Evolutionary conservation across 352 stramenopile genomes (phyloP).

Genomic region (Globisporangium lucens): DNA sequence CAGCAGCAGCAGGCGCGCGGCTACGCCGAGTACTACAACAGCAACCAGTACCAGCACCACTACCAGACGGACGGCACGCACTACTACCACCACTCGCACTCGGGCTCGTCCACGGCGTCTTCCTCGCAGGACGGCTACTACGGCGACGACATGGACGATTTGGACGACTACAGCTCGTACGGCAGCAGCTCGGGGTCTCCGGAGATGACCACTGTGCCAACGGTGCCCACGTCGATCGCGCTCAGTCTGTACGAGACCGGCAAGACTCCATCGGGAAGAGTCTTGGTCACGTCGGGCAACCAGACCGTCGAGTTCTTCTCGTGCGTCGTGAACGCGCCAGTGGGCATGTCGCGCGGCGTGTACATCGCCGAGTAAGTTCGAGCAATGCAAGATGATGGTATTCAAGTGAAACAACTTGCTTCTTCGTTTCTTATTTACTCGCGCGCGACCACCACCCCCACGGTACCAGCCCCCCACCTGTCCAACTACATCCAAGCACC

Average conservation of each 20-base stretch:
- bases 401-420: constrained; percentile 11
- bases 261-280: constrained; percentile 75
- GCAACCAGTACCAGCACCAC: constrained; percentile 42
- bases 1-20: constrained; percentile 15
- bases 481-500: constrained; percentile 7
- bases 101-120: constrained; percentile 71
- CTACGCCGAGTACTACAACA: constrained; percentile 42
- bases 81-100: constrained; percentile 73
- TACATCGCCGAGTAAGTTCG: constrained; percentile 55
- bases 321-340: constrained; percentile 68
- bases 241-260: constrained; percentile 74
- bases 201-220: constrained; percentile 79
- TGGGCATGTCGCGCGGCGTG: constrained; percentile 48
- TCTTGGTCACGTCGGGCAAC: constrained; percentile 73
- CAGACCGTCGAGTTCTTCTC: constrained; percentile 88
- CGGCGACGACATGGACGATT: constrained; percentile 66
- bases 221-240: constrained; percentile 60
- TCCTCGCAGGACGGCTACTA: constrained; percentile 81
- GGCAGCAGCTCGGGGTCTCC: constrained; percentile 27
- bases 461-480: neutral
- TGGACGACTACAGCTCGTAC: constrained; percentile 50
- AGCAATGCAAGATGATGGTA: neutral
- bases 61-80: constrained; percentile 42
- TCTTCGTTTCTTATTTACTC: constrained; percentile 26
- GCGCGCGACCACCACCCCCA: neutral